Conservation (phyloP, 768 basidiomycete species). For the Cystoderma amianthinum region DNA sequence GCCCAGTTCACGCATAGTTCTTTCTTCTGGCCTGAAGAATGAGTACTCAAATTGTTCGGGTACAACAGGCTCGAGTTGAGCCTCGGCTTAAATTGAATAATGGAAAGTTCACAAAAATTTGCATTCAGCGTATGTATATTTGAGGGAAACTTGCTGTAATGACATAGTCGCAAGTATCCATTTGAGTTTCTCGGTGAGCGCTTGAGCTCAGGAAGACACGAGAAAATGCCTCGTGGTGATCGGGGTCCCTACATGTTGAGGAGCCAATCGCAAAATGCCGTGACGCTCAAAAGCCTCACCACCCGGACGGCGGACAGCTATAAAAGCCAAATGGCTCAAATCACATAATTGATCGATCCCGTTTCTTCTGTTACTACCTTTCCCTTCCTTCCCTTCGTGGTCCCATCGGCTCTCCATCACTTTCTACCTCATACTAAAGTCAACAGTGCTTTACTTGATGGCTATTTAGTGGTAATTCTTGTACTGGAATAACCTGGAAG, state of each 20-base stretch:
- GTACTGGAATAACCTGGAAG: too few species aligned
- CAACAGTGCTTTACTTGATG: conserved; percentile 1
- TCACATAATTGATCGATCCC: background rate
- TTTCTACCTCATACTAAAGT: conserved; percentile 5
- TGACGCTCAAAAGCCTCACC: conserved; percentile 39
- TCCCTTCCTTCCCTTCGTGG: background rate
- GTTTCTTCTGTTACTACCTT: conserved; percentile 5
- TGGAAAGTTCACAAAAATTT: too few species aligned
- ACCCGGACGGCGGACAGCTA: conserved; percentile 18
- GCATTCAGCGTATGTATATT: too few species aligned
- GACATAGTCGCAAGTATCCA: too few species aligned
- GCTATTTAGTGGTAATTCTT: background rate
- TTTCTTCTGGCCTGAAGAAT: too few species aligned
- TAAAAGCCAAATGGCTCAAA: conserved; percentile 14
- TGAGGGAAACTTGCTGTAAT: too few species aligned
- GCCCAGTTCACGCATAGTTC: too few species aligned
- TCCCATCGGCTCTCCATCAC: background rate
- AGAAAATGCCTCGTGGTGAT: conserved; percentile 23
- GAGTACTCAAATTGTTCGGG: too few species aligned
- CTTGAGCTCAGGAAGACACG: too few species aligned
- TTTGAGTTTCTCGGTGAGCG: too few species aligned
- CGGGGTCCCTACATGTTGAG: conserved; percentile 17
- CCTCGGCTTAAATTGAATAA: too few species aligned
- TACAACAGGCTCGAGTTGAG: too few species aligned
- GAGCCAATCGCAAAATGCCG: conserved; percentile 42